Evolutionary conservation across 768 basidiomycete species (phyloP).

Genomic region (Lyophyllum semitale): DNA sequence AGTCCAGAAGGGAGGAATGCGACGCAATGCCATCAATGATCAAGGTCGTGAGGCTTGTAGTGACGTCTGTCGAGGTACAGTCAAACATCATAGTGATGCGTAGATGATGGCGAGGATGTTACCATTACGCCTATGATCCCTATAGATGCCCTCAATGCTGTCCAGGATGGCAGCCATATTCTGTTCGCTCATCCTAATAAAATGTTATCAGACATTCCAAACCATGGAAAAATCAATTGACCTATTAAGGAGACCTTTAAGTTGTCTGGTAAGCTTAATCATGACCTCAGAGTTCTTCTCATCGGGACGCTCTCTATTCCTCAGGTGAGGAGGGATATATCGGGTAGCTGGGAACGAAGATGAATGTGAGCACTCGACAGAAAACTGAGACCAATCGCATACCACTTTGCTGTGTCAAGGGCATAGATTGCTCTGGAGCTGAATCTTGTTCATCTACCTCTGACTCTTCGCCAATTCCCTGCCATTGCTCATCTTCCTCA

Average conservation of each 20-base stretch:
- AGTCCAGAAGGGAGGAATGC: slow-evolving; percentile 81
- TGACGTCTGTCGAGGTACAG: slow-evolving; percentile 61
- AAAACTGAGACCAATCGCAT: not conserved
- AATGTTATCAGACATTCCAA: not conserved
- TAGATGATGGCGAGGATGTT: slow-evolving; percentile 9
- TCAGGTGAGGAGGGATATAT: slow-evolving; percentile 85
- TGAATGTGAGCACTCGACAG: not conserved
- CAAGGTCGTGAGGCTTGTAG: slow-evolving; percentile 72
- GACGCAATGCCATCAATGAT: slow-evolving; percentile 80
- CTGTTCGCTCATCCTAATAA: slow-evolving; percentile 83
- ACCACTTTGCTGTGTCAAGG: slow-evolving; percentile 4
- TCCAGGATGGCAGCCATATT: slow-evolving; percentile 78
- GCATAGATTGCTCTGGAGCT: not conserved
- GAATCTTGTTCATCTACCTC: slow-evolving; percentile 16
- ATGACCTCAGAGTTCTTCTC: slow-evolving; percentile 38
- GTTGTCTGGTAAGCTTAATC: slow-evolving; percentile 66
- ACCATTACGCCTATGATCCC: slow-evolving; percentile 81
- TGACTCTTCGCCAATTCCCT: slow-evolving; percentile 31
- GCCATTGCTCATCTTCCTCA: slow-evolving; percentile 36
- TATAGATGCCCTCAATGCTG: slow-evolving; percentile 75
- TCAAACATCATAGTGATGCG: not conserved
- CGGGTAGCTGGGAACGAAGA: slow-evolving; percentile 30
- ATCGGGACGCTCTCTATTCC: slow-evolving; percentile 35
- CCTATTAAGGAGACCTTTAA: slow-evolving; percentile 91
- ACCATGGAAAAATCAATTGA: slow-evolving; percentile 25